phyloP scores from a whole-genome alignment of 768 basidiomycete genomes.

The Tricholoma bakamatsutake region DNA sequence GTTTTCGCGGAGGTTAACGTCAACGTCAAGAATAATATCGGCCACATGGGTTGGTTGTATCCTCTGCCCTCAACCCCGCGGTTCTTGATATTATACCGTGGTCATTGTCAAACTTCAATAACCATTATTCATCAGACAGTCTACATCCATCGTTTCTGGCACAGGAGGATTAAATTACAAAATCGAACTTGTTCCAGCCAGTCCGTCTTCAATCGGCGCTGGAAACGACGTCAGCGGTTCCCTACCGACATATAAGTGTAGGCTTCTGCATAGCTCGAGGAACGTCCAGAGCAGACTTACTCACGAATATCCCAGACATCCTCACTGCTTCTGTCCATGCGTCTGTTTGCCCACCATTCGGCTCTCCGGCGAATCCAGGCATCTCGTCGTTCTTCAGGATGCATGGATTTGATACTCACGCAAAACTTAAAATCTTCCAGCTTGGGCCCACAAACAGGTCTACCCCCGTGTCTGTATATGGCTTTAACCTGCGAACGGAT shows the following conservation, averaged over 20 bases:
- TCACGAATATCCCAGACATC: slow-evolving; percentile 88
- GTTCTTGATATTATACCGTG: too few relatives aligned
- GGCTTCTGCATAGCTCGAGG: background rate
- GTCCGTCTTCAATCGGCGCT: slow-evolving; percentile 22
- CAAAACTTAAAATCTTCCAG: slow-evolving; percentile 95
- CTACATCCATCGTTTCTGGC: too few relatives aligned
- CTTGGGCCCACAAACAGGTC: slow-evolving; percentile 67
- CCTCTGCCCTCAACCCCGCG: too few relatives aligned
- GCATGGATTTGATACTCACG: slow-evolving; percentile 72
- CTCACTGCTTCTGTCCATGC: slow-evolving; percentile 80
- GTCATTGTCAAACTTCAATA: too few relatives aligned
- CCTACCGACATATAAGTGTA: slow-evolving; percentile 23
- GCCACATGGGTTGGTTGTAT: too few relatives aligned
- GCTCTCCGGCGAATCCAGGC: slow-evolving; percentile 84
- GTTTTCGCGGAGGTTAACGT: too few relatives aligned
- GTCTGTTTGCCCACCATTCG: slow-evolving; percentile 88
- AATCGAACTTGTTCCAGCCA: slow-evolving; percentile 1
- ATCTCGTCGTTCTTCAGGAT: slow-evolving; percentile 71
- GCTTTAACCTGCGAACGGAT: slow-evolving; percentile 77
- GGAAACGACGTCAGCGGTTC: slow-evolving; percentile 48
- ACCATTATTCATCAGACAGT: too few relatives aligned
- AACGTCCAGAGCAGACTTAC: slow-evolving; percentile 38
- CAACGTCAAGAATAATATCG: too few relatives aligned
- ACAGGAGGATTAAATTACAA: background rate
- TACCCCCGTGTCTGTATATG: slow-evolving; percentile 80